Evolutionary conservation across 1,284 basidiomycete species (phyloP).

Genomic region (Apiotrichum akiyoshidainum): DNA sequence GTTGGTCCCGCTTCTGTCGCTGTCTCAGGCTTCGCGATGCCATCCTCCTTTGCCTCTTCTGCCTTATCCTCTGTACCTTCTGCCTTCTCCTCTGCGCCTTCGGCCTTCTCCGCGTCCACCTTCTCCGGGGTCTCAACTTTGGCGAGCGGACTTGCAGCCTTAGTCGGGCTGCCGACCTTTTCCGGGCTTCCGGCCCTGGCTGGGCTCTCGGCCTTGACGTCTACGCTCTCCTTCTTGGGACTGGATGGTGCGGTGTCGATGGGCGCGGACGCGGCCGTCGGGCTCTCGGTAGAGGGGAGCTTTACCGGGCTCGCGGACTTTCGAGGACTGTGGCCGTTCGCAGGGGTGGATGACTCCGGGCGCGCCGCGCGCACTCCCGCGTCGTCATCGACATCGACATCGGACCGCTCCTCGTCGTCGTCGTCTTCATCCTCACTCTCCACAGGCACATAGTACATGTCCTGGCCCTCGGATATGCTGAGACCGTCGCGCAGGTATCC

Average conservation of each 20-base stretch:
- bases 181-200: background rate
- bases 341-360: background rate
- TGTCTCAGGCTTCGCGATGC: too few relatives aligned
- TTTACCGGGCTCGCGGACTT: background rate
- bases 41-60: too few relatives aligned
- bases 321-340: background rate
- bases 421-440: conserved; percentile 21
- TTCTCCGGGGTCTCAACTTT: conserved; percentile 11
- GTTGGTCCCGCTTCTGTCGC: too few relatives aligned
- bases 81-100: conserved; percentile 3
- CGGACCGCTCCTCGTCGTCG: conserved; percentile 11
- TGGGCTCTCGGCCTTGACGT: background rate
- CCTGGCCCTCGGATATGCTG: conserved; percentile 23
- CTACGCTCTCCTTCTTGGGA: too few relatives aligned
- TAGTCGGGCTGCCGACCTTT: background rate
- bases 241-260: too few relatives aligned
- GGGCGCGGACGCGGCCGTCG: too few relatives aligned
- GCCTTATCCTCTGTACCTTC: conserved; percentile 1
- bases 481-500: conserved; percentile 35
- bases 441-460: conserved; percentile 28
- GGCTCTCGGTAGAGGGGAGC: background rate
- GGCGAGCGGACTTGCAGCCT: background rate
- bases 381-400: conserved; percentile 11
- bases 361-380: background rate
- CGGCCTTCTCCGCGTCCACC: conserved; percentile 1